These are phyloP conservation scores for Vickermania ingenoplastis DNA, from an alignment of 208 protist genomes.

Conservation along the genomic window DNA sequence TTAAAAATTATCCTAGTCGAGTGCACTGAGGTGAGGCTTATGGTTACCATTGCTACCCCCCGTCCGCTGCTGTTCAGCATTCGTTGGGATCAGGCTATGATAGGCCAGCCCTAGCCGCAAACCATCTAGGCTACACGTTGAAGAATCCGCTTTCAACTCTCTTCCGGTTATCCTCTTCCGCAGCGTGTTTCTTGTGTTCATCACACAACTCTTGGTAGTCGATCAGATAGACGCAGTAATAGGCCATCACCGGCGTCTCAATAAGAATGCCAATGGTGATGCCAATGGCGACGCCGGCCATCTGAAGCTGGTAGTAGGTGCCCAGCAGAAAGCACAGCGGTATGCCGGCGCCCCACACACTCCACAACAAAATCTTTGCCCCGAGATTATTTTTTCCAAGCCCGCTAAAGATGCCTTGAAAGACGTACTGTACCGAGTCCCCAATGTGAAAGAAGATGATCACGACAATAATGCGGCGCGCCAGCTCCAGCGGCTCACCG, in stretches of 20 bases:
- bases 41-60: too few relatives aligned
- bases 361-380: slow-evolving; percentile 55
- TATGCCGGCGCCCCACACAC: slow-evolving; percentile 63
- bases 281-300: slow-evolving; percentile 66
- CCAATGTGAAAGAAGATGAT: slow-evolving; percentile 66
- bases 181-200: slow-evolving; percentile 41
- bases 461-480: slow-evolving; percentile 38
- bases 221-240: slow-evolving; percentile 29
- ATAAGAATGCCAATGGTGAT: slow-evolving; percentile 73
- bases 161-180: slow-evolving; percentile 22
- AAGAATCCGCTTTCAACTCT: neutral
- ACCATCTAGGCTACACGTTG: neutral
- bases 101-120: too few relatives aligned
- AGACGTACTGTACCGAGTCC: slow-evolving; percentile 73
- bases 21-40: too few relatives aligned
- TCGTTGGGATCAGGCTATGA: too few relatives aligned
- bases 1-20: too few relatives aligned
- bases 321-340: slow-evolving; percentile 58
- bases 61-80: too few relatives aligned
- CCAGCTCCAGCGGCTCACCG: slow-evolving; percentile 40
- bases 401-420: slow-evolving; percentile 82
- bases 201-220: slow-evolving; percentile 54
- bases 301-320: slow-evolving; percentile 34
- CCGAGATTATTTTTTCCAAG: slow-evolving; percentile 71
- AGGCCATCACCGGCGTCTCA: slow-evolving; percentile 67